Conservation (phyloP, 257 asterid species). For the Echites panduratus region DNA sequence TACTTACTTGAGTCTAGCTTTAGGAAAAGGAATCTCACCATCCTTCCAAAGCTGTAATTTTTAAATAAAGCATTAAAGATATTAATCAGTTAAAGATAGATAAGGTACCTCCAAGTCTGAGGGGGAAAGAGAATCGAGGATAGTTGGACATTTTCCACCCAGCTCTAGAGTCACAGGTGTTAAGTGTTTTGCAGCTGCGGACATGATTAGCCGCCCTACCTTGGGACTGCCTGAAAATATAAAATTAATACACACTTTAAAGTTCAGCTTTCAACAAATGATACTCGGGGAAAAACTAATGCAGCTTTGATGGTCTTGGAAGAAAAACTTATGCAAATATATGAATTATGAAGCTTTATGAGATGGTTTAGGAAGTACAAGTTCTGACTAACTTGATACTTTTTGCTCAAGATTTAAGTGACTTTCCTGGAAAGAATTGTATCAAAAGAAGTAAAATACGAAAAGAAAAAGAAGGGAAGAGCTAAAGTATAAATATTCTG, state of each 20-base stretch:
- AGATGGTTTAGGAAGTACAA: background rate
- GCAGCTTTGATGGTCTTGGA: background rate
- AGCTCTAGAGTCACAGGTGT: constrained; percentile 94
- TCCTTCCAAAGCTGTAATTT: background rate
- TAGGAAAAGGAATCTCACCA: background rate
- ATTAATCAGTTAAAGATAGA: background rate
- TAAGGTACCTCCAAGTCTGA: constrained; percentile 58
- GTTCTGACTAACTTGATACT: background rate
- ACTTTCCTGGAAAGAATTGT: background rate
- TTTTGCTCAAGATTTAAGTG: background rate
- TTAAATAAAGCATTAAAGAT: background rate
- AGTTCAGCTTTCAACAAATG: background rate
- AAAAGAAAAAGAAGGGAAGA: background rate
- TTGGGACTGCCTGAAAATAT: constrained; percentile 60
- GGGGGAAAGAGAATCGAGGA: constrained; percentile 56
- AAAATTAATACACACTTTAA: background rate
- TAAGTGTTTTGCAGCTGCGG: constrained; percentile 92
- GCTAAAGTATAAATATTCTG: background rate
- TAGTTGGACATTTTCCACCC: constrained; percentile 90
- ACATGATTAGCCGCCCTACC: constrained; percentile 66
- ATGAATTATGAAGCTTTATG: background rate
- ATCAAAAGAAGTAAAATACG: background rate
- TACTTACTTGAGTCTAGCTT: background rate
- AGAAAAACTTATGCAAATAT: background rate
- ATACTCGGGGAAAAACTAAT: background rate